Conservation (phyloP, 768 basidiomycete genomes). For the Russula virescens region DNA sequence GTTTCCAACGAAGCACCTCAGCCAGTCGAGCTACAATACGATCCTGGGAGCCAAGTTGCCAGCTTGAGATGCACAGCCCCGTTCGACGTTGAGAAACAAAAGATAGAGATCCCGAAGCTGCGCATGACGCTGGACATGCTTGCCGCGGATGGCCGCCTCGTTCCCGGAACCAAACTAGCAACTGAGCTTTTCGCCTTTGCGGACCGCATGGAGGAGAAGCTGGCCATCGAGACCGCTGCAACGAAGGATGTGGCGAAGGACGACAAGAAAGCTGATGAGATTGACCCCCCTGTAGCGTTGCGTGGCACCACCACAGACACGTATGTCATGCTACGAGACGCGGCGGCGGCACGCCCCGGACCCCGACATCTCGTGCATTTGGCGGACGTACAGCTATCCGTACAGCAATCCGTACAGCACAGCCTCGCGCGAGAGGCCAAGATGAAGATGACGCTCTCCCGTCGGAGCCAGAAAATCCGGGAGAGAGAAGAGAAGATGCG, state of each 20-base stretch:
- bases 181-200: conserved; percentile 18
- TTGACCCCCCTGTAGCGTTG: neutral
- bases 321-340: conserved; percentile 1
- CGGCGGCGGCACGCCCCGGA: neutral
- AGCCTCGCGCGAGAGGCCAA: neutral
- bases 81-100: conserved; percentile 16
- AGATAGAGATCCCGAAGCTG: conserved; percentile 16
- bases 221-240: neutral
- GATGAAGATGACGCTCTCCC: neutral
- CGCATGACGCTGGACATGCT: conserved; percentile 14
- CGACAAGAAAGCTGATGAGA: neutral
- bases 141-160: conserved; percentile 14
- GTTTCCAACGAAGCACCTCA: neutral
- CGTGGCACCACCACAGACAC: neutral
- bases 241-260: neutral
- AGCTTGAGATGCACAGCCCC: neutral
- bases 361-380: conserved; percentile 16
- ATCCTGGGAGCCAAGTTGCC: neutral
- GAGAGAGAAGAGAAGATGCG: neutral
- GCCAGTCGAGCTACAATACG: neutral
- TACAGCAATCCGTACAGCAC: conserved; percentile 14
- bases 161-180: conserved; percentile 3
- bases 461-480: neutral
- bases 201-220: conserved; percentile 3
- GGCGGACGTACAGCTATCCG: conserved; percentile 18